Evolutionary conservation across 2,329 filamentous ascomycete genomes (phyloP), one percentile per base, ranked within the genome.

Genomic region (Aspergillus caelatus): DNA sequence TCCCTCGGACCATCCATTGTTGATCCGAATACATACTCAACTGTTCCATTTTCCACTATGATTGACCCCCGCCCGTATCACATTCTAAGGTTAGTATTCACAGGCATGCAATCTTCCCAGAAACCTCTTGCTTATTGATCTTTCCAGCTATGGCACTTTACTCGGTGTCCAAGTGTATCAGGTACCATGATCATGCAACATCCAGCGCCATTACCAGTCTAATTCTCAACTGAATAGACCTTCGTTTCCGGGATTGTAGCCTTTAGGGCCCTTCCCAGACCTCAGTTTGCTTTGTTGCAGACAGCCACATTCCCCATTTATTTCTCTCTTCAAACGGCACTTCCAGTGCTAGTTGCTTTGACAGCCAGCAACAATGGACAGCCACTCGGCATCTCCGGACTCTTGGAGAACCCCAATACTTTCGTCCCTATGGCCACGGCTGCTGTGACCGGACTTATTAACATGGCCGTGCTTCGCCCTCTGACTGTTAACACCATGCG

Each of bases 81-180:
- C 36, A 61, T 77, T 30, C 48, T 76, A 6, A 75, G 74, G 75
- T 74, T 58, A n/a, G 70, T 67, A 26, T 14, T 16, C 7, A 52
- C 4, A n/a, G 28, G 4, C 28, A 32, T 11, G 30, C 19, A 8
- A n/a, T 21, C 11, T 32, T 21, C 12, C 0, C 28, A 56, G 14
- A 21, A 53, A 21, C 34, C 46, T 34, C 8, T 57, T 34, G 30
- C 45, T 60, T 43, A 65, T 57, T 65, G 48, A 21, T 12, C 58
- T 61, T 62, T 58, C 16, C 70, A 95, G 92, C 75, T 97, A 96
- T 80, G 93, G 93, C 68, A 93, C 92, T 23, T 86, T 98, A 57
- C 83, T 98, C 16, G 95, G 95, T 67, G 90, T 90, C 32, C 91
- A 93, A 45, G 85, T 97, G 77, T 98, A 93, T 80, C 93, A 98